Evolutionary conservation across 2,329 filamentous ascomycete genomes (phyloP).

Genomic region (Ophiostoma himal-ulmi): DNA sequence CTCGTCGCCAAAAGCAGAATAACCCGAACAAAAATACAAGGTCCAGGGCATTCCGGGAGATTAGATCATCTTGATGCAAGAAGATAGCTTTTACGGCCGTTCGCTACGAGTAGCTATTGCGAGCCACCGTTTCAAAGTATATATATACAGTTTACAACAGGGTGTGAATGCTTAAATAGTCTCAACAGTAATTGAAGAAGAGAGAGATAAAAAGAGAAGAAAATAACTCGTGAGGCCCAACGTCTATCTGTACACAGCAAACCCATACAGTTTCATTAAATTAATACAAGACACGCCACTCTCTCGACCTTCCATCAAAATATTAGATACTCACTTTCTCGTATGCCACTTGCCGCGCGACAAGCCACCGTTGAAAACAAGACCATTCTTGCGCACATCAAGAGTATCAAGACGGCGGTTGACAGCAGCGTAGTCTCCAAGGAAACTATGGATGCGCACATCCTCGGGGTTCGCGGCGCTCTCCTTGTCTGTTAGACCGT

Average conservation of each 20-base stretch:
- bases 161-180: no score
- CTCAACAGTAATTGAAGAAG: no score
- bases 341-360: conserved; percentile 19
- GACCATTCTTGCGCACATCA: conserved; percentile 35
- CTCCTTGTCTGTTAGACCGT: conserved; percentile 41
- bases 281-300: neutral
- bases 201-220: no score
- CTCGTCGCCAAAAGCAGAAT: no score
- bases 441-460: conserved; percentile 24
- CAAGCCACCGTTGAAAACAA: conserved; percentile 40
- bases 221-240: neutral
- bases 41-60: no score
- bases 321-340: conserved; percentile 10
- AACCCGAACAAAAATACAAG: no score
- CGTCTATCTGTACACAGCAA: neutral
- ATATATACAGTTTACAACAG: neutral
- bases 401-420: conserved; percentile 37
- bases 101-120: neutral
- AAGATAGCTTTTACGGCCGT: no score
- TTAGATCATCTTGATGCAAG: no score
- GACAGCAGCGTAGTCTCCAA: conserved; percentile 31
- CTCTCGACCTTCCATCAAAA: no score
- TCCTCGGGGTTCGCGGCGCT: conserved; percentile 11
- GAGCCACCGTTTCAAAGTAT: neutral
- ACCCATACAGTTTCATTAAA: no score